phyloP scores from a whole-genome alignment of 2,329 filamentous ascomycete species.

The Colletotrichum plurivorum region DNA sequence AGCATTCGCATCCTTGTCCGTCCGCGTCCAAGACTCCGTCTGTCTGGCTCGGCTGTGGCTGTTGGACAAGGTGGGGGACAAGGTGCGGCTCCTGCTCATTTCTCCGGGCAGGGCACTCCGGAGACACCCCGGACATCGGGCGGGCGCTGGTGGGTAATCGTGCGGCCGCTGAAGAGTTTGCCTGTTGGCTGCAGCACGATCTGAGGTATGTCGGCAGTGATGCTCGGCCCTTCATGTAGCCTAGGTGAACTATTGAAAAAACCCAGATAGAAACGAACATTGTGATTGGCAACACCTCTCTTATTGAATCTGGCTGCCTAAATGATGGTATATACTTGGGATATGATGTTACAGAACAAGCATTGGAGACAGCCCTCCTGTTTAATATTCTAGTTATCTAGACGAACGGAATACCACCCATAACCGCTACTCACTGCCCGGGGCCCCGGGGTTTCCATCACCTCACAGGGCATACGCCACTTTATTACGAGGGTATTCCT shows the following conservation, averaged over 20 bases:
- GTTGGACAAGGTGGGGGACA: neutral
- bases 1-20: neutral
- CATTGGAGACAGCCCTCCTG: neutral
- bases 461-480: neutral
- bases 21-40: neutral
- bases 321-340: too few species aligned
- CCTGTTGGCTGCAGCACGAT: neutral
- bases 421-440: too few species aligned
- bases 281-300: too few species aligned
- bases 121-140: neutral
- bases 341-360: neutral
- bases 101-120: neutral
- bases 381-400: neutral
- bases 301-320: too few species aligned
- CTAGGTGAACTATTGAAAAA: too few species aligned
- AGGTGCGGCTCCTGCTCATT: neutral
- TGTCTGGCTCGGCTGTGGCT: neutral
- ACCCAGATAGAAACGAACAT: too few species aligned
- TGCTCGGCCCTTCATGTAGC: too few species aligned
- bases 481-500: neutral
- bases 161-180: neutral
- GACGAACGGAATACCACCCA: neutral
- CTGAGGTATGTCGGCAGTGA: too few species aligned
- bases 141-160: neutral
- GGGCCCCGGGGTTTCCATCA: too few species aligned